Evolutionary conservation across 2,329 filamentous ascomycete genomes (phyloP), one percentile per base, ranked within the genome.

Genomic region (Aspergillus sergii): DNA sequence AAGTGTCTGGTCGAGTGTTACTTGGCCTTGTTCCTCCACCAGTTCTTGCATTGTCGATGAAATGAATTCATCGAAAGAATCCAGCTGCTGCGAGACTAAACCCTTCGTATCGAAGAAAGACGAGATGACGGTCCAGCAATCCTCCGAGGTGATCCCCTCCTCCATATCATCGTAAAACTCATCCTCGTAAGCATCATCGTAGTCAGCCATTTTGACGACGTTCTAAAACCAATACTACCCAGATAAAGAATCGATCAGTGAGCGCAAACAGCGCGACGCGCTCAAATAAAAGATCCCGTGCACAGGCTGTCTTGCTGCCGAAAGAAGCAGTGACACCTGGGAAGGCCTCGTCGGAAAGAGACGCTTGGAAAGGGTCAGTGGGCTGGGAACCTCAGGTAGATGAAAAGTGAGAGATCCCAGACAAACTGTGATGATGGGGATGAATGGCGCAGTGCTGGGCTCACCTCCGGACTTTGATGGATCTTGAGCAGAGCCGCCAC

Each of bases 41-140:
- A 99, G 88, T 72, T 97, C 92, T 75, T 98, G 94, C 80, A 99
- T 94, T 0, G 94, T 97, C 26, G 92, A 93, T 64, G 91, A 89
- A 62, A 95, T 94, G 74, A 99, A 99, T 76, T 98, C 94, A 80
- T 99, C 93, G 81, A 97, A 99, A 0, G 96, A 99, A 78, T 98
- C 94, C 66, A 98, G 89, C 83, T 99, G 95, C 80, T 99, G 94
- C 19, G 95, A 97, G 26, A 97, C 95, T 36, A 99, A 86, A 73
- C 95, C 94, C 81, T 98, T 99, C 66, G 89, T 87, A 72, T 97
- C 93, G 82, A 99, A 99, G 84, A 97, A 98, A 11, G 95, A 91
- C 61, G 92, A 93, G 77, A 99, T 98, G 74, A 98, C 94, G 68
- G 91, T 91, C 95, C 96, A 99, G 84, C 93, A 97, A 81, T 99